phyloP scores from a whole-genome alignment of 495 filamentous ascomycete genomes.

The Hypoxylon cercidicola region DNA sequence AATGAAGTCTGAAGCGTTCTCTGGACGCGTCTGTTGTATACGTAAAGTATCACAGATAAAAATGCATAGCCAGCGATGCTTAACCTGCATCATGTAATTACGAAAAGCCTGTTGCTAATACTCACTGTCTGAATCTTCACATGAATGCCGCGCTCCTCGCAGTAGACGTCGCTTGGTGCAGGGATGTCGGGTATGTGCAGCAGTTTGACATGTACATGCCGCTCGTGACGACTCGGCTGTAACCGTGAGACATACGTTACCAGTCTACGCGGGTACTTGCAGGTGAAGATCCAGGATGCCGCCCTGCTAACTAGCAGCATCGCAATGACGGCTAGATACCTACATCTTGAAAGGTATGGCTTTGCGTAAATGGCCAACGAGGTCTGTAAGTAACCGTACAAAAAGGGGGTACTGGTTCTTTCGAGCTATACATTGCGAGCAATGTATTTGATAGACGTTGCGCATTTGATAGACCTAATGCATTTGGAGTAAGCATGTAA shows the following conservation, averaged over 20 bases:
- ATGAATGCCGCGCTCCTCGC: no score
- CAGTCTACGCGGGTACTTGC: background rate
- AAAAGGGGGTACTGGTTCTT: no score
- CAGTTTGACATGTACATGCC: slow-evolving; percentile 1
- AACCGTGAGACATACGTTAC: background rate
- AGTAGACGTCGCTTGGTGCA: background rate
- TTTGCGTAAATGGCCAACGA: no score
- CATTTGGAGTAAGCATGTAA: no score
- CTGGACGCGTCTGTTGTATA: slow-evolving; percentile 18
- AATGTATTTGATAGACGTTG: no score
- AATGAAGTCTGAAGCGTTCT: slow-evolving; percentile 14
- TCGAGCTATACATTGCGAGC: no score
- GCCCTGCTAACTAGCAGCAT: no score
- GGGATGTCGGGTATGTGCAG: slow-evolving; percentile 17
- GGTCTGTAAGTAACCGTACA: no score
- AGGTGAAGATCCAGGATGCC: background rate
- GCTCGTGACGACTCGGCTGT: background rate
- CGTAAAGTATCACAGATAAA: slow-evolving; percentile 24
- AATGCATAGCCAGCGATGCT: slow-evolving; percentile 32
- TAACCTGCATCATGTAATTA: background rate
- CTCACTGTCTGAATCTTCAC: no score
- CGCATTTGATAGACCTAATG: no score
- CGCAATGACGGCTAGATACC: no score
- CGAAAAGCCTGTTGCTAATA: background rate
- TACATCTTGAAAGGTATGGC: no score